Conservation (phyloP, 495 filamentous ascomycete genomes). For the Xylaria curta region DNA sequence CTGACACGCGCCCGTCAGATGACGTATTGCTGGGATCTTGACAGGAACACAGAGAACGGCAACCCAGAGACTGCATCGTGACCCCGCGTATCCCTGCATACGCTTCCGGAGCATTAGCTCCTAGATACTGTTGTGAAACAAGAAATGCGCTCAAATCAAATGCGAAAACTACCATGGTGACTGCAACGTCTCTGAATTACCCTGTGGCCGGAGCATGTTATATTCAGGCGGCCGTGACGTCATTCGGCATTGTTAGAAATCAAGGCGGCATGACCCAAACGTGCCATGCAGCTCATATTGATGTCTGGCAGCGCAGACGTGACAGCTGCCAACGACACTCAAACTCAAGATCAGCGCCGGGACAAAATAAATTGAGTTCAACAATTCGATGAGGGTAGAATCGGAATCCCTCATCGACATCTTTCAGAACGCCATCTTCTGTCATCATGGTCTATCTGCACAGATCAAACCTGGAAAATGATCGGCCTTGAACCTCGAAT, state of each 20-base stretch:
- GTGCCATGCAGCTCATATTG: not conserved
- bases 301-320: not conserved
- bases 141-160: constrained; percentile 10
- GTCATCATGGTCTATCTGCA: not conserved
- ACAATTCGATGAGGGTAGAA: not conserved
- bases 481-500: not conserved
- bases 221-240: constrained; percentile 6
- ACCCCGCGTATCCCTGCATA: constrained; percentile 12
- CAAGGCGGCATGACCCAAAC: not conserved
- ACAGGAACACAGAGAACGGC: not conserved
- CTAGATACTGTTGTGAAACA: not conserved
- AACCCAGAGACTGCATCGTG: not conserved
- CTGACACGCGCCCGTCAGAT: constrained; percentile 10
- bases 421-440: constrained; percentile 1
- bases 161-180: not conserved
- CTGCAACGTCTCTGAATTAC: not conserved
- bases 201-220: not conserved
- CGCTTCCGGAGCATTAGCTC: constrained; percentile 18
- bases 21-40: constrained; percentile 12
- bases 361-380: not conserved
- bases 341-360: not conserved
- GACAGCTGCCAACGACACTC: not conserved
- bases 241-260: not conserved
- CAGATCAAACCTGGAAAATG: not conserved
- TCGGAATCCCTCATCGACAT: constrained; percentile 8